A percentile compares a stretch with the other conserved stretches of the same genome.
These are phyloP conservation scores for Trametes cubensis DNA, from an alignment of 768 basidiomycete species.

Conservation along the genomic window DNA sequence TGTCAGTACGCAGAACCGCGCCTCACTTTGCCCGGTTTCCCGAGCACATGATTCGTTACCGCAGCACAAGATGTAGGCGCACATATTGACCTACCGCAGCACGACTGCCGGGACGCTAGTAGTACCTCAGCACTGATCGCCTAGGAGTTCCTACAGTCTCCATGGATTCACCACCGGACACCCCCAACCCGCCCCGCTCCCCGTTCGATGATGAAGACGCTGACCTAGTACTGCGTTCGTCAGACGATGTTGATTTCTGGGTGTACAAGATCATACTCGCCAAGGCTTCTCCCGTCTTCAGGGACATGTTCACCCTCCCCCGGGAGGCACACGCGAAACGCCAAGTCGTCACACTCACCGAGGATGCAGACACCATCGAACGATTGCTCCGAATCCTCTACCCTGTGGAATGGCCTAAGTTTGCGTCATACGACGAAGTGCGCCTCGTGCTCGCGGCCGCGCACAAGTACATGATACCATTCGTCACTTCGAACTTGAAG, in stretches of 20 bases:
- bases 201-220: conserved; percentile 42
- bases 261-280: conserved; percentile 46
- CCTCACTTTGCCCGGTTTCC: too few relatives aligned
- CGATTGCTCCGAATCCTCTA: conserved; percentile 21
- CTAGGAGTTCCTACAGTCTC: too few relatives aligned
- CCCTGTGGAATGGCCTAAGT: conserved; percentile 7
- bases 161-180: background rate
- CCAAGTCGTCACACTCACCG: conserved; percentile 21
- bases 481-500: too few relatives aligned
- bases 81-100: too few relatives aligned
- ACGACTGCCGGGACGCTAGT: too few relatives aligned
- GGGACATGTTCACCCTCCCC: conserved; percentile 35
- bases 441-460: conserved; percentile 18
- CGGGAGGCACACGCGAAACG: conserved; percentile 14
- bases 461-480: conserved; percentile 24
- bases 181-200: background rate
- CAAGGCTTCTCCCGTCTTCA: conserved; percentile 46
- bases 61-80: too few relatives aligned
- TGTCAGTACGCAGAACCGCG: too few relatives aligned
- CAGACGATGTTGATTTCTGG: conserved; percentile 47
- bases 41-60: too few relatives aligned
- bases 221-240: conserved; percentile 46
- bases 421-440: background rate
- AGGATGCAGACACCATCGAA: conserved; percentile 20
- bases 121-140: too few relatives aligned